Evolutionary conservation across 2,329 filamentous ascomycete species (phyloP), one percentile per base, ranked within the genome.

Genomic region (Uncinocarpus reesii): DNA sequence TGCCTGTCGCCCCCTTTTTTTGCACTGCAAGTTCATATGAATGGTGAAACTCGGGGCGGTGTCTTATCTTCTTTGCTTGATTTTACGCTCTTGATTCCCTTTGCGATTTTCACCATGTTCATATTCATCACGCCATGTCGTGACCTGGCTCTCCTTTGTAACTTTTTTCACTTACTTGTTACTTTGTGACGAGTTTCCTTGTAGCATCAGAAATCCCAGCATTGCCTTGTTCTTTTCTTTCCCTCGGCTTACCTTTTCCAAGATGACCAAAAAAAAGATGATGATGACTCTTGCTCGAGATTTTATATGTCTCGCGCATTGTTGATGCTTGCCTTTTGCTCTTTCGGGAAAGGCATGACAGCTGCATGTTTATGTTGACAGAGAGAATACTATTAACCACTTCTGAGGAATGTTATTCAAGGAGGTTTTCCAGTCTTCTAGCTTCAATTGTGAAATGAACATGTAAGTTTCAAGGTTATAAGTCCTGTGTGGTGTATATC

Each of bases 101-200:
- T 29, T 21, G 16, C 43, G n/a, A 5, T 5, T 42, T 40, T 23
- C 21, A 31, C 24, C 28, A 24, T 40, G 31, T 45, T 23, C 11
- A 45, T 45, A 45, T 29, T 36, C 24, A 45, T 45, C 42, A 36
- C n/a, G n/a, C n/a, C n/a, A n/a, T n/a, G n/a, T n/a, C n/a, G n/a
- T 36, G 32, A 16, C 42, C 23, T 32, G 26, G 13, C 16, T 15
- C 8, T 11, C 7, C 13, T 18, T 28, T 42, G 24, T 20, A n/a
- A 13, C 38, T 31, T 24, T n/a, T 16, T 43, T 43, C 34, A 7
- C n/a, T 13, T 31, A 7, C 37, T 41, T 41, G 35, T 41, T 34
- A 47, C 24, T 32, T 13, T 4, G 35, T 34, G 28, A 47, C 45
- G 45, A 47, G 36, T 47, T 35, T 47, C 45, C 45, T 47, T 41